Base-by-base conservation (phyloP, 78 protist species). In the Dictyostelium firmibasis region DNA sequence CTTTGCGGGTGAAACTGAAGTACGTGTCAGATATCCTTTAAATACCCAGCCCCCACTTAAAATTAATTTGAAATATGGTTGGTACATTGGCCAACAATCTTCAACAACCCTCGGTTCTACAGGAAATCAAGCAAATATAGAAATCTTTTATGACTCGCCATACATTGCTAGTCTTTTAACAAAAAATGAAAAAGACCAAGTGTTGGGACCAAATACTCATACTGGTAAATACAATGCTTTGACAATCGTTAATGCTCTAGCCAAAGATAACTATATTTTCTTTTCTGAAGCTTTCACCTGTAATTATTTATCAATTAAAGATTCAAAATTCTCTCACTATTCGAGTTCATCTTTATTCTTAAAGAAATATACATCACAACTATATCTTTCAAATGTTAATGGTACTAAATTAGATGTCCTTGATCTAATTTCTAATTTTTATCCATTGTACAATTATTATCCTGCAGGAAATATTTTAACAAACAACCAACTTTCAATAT, bases 1-100 rank as follows among this genome's bases (percentile, higher is more conserved):
- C 77, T 70, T 70, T 70, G 77, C 77, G 0, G 77, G 77, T 70
- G 77, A 70, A 70, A 27, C 77, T 70, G 77, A 70, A 70, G 33
- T 70, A 27, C 29, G 77, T 27, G 14, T 70, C 4, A 31, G n/a
- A 31, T 70, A 70, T 70, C 36, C 77, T 31, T 8, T 31, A n/a
- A 3, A 11, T 11, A 7, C 41, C 14, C 77, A 70, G 31, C 77
- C 77, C 3, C 77, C 77, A 70, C 20, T 70, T 4, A 31, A 11
- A 70, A 31, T 70, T 31, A 70, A 31, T 31, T 11, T 70, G 0
- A 27, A 27, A 27, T 10, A 5, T 31, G 77, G 77, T 13, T 70
- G 77, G 77, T 70, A 27, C 9, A 70, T 70, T 31, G 16, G 33
- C 4, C 41, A 13, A 1, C 2, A 4, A 11, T 16, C 77, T 13